Evolutionary conservation across 2,329 filamentous ascomycete genomes (phyloP).

Genomic region (Fusarium brachygibbosum): DNA sequence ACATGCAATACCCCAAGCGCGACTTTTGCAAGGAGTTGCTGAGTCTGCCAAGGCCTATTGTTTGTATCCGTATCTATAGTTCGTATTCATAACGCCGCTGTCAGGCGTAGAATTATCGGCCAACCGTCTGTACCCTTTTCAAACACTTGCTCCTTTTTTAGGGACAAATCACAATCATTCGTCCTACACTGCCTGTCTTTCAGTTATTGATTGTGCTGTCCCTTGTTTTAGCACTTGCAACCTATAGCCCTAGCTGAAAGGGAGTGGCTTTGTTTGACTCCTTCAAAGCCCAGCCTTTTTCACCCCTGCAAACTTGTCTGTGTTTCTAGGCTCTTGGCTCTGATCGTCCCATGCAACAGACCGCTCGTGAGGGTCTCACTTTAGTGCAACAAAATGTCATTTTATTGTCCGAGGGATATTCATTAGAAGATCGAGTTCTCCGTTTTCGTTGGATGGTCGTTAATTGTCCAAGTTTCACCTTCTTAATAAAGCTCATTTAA

Average conservation of each 20-base stretch:
- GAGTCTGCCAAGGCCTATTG: constrained; percentile 20
- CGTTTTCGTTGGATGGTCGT: constrained; percentile 6
- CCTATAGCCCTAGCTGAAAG: constrained; percentile 24
- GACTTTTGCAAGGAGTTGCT: constrained; percentile 2
- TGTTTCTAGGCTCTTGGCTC: background rate
- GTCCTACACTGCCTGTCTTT: constrained; percentile 3
- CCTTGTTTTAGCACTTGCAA: background rate
- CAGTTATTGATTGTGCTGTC: background rate
- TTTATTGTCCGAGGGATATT: constrained; percentile 29
- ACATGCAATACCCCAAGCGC: constrained; percentile 2
- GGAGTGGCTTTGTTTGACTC: constrained; percentile 21
- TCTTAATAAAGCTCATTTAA: constrained; percentile 22
- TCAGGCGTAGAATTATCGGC: constrained; percentile 1
- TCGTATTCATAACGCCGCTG: constrained; percentile 26
- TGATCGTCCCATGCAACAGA: background rate
- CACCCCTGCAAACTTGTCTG: constrained; percentile 13
- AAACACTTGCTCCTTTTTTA: background rate
- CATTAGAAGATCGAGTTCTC: constrained; percentile 10
- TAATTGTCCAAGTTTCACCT: constrained; percentile 23
- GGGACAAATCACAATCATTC: constrained; percentile 5
- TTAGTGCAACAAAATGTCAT: constrained; percentile 1
- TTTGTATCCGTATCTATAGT: constrained; percentile 25
- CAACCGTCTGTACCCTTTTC: background rate
- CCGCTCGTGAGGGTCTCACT: background rate
- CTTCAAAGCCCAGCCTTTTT: background rate